Base-by-base conservation (phyloP, 2,329 filamentous ascomycete genomes). In the Paecilomyces variotii region DNA sequence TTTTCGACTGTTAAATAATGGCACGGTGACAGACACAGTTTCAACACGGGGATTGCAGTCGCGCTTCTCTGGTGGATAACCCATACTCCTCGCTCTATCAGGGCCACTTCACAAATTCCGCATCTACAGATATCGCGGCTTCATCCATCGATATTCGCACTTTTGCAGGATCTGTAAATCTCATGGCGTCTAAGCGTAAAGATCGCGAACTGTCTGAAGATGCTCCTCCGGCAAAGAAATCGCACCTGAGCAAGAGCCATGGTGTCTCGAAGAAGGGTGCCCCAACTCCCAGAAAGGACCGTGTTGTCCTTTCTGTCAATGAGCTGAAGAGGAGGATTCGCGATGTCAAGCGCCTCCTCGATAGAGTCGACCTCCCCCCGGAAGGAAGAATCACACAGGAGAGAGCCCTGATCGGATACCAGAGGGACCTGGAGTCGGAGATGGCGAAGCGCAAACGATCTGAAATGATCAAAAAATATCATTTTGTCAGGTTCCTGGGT, bases 401-500 rank as follows among this genome's bases (percentile, higher is more conserved):
- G 68, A 79, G 84, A 52, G 84, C 84, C 54, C 68, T 87, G 26
- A 76, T 76, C 58, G 80, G 79, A 0, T 82, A 82, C 57, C 75
- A 84, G 65, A 78, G 80, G 56, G 84, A 87, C 62, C 69, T 87
- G 56, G 75, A 73, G 14, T 76, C 79, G 26, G 76, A 78, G 57
- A 75, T 79, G 58, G 69, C 71, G 26, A 78, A 80, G 56, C 77
- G 82, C 64, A 73, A 79, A 63, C 76, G 78, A 63, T 77, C 76
- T 54, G 79, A 81, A 60, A 80, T 85, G 74, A 85, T 87, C 60
- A 77, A 77, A 59, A 81, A 80, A 67, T 87, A 86, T 67, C 84
- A 87, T 67, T 86, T 85, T 72, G 80, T 87, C n/a, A 74, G 84
- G n/a, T 87, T 87, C 67, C 79, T 87, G 61, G 84, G 75, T 77